Conservation (phyloP, 768 basidiomycete genomes). For the Udeniomyces megalosporus region DNA sequence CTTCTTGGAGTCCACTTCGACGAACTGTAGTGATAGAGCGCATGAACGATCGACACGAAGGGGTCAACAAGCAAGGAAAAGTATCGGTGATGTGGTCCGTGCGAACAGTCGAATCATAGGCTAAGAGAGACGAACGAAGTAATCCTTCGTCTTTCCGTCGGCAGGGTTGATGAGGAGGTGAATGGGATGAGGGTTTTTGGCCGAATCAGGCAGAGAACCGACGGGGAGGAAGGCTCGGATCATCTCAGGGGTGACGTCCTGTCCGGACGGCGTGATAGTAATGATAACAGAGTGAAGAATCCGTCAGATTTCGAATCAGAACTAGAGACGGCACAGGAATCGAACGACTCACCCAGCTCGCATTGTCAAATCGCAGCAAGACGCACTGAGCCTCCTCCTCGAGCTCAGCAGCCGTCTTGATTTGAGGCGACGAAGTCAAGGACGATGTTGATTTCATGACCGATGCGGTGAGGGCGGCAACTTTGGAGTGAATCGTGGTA, state of each 20-base stretch:
- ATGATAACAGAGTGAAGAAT: background rate
- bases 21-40: background rate
- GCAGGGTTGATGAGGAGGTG: conserved; percentile 13
- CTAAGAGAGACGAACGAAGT: conserved; percentile 2
- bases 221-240: conserved; percentile 6
- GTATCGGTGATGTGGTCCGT: no score
- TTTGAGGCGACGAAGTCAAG: background rate
- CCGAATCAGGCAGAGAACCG: background rate
- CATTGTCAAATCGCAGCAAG: conserved; percentile 13
- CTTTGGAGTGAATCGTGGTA: background rate
- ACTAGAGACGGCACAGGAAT: background rate
- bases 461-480: background rate
- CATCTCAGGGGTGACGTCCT: conserved; percentile 16
- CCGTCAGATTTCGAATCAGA: background rate
- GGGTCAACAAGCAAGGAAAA: background rate
- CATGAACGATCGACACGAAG: background rate
- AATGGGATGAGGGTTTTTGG: conserved; percentile 11
- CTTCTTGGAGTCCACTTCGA: conserved; percentile 13
- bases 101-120: background rate
- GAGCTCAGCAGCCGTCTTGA: no score
- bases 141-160: conserved; percentile 16
- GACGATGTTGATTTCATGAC: background rate
- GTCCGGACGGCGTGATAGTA: background rate
- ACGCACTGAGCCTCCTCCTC: background rate
- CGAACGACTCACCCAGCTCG: conserved; percentile 4